Conservation (phyloP, 768 basidiomycete genomes). For the Aureoboletus auriporus region DNA sequence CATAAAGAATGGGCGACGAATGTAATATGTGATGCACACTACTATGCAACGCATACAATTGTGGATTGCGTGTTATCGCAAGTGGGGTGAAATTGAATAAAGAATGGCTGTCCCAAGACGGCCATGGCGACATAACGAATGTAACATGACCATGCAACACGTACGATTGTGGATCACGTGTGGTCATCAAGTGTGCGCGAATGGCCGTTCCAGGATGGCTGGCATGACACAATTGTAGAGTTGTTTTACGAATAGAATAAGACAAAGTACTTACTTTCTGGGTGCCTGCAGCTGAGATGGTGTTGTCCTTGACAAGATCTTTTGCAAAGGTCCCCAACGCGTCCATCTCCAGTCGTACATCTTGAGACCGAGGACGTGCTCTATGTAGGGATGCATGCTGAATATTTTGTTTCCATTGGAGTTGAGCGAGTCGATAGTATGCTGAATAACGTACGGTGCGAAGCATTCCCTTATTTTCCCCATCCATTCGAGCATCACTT, state of each 20-base stretch:
- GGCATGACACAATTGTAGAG: not conserved
- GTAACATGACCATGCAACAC: too few relatives aligned
- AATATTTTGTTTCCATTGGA: not conserved
- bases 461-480: conserved; percentile 4
- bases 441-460: not conserved
- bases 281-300: not conserved
- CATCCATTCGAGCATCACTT: conserved; percentile 1
- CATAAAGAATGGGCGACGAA: too few relatives aligned
- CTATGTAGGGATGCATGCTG: not conserved
- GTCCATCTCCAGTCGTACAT: conserved; percentile 2
- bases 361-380: conserved; percentile 1
- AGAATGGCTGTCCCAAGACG: too few relatives aligned
- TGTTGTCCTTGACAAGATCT: conserved; percentile 13
- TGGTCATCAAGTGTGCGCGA: not conserved
- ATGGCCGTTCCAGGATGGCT: not conserved
- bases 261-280: not conserved
- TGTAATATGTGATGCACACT: too few relatives aligned
- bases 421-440: conserved; percentile 1
- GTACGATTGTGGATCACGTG: too few relatives aligned
- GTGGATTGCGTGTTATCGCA: too few relatives aligned
- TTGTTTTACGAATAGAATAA: too few relatives aligned
- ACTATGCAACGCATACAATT: too few relatives aligned
- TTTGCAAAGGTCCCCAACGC: conserved; percentile 1
- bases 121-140: too few relatives aligned
- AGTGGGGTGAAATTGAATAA: too few relatives aligned